A percentile compares a stretch with the other conserved stretches of the same genome.
These are phyloP conservation scores for Ambrosia artemisiifolia DNA, from an alignment of 129 eudicot genomes.

Conservation along the genomic window DNA sequence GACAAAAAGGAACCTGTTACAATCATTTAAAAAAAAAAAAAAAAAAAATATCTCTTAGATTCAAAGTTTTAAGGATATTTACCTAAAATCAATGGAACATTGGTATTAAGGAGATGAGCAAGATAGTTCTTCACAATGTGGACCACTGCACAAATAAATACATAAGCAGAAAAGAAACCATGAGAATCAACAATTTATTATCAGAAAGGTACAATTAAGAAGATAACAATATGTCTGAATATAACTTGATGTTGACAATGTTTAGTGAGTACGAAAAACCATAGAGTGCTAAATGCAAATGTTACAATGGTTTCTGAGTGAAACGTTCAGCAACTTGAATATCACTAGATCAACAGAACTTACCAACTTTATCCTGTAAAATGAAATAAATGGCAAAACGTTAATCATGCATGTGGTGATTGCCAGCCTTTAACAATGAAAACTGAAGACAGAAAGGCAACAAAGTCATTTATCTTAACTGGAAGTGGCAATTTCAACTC, in stretches of 20 bases:
- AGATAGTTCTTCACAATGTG: constrained; percentile 89
- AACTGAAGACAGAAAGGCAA: not conserved
- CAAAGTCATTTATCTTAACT: not conserved
- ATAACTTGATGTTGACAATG: not conserved
- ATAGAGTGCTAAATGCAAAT: not conserved
- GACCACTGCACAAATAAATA: constrained; percentile 52
- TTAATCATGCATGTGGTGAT: constrained; percentile 15
- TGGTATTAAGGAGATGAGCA: constrained; percentile 61
- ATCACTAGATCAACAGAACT: constrained; percentile 38
- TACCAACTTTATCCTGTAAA: constrained; percentile 98
- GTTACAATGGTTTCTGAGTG: constrained; percentile 20
- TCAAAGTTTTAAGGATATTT: constrained; percentile 18
- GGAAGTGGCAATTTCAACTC: not conserved
- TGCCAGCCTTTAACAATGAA: not conserved
- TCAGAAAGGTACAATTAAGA: not conserved
- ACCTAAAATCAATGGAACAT: constrained; percentile 88
- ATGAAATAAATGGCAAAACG: constrained; percentile 11
- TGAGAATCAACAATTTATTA: constrained; percentile 2
- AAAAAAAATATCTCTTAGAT: no score
- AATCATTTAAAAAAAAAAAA: no score
- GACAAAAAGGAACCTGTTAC: not conserved
- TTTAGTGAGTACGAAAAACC: not conserved
- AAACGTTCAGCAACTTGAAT: constrained; percentile 25
- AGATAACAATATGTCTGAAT: constrained; percentile 1
- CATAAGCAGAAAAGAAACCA: constrained; percentile 10